A percentile compares a stretch with the other conserved stretches of the same genome.
Conservation (phyloP, 805 yeast species). For the Priceomyces castillae region DNA sequence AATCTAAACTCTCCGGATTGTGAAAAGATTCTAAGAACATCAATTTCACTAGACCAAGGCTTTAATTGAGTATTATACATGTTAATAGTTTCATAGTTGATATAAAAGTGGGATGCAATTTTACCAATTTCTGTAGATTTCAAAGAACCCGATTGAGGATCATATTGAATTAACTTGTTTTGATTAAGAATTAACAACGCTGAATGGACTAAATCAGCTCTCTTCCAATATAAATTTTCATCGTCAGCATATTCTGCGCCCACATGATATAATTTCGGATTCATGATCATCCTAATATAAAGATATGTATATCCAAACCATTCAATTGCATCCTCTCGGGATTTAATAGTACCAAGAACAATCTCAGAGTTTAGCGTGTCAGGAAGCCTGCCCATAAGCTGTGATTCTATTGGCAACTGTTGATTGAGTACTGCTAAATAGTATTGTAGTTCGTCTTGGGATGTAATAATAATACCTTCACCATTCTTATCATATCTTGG, state of each 20-base stretch:
- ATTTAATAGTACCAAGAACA: constrained; percentile 63
- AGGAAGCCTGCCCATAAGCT: constrained; percentile 63
- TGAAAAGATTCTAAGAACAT: constrained; percentile 73
- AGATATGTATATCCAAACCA: constrained; percentile 84
- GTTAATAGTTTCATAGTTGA: constrained; percentile 69
- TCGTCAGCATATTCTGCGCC: constrained; percentile 63
- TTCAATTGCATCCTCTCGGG: constrained; percentile 61
- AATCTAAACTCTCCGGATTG: constrained; percentile 81
- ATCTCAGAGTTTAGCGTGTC: constrained; percentile 87
- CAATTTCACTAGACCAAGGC: constrained; percentile 67
- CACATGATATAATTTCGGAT: constrained; percentile 74
- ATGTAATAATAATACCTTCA: constrained; percentile 89
- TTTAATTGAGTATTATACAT: constrained; percentile 60
- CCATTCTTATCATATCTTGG: constrained; percentile 92
- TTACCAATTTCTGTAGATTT: constrained; percentile 65
- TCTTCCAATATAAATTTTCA: constrained; percentile 43
- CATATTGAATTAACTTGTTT: constrained; percentile 60
- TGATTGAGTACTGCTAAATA: constrained; percentile 88
- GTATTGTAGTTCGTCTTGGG: constrained; percentile 81
- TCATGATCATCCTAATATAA: constrained; percentile 69
- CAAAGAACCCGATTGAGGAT: constrained; percentile 41
- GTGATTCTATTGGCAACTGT: constrained; percentile 90
- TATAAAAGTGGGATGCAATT: constrained; percentile 84
- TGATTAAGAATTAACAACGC: constrained; percentile 61
- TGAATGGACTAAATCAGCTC: constrained; percentile 72